Percentiles rank a stretch among this genome's conserved stretches.
Conservation (phyloP, 2,329 filamentous ascomycete species). For the Cadophora gregata region DNA sequence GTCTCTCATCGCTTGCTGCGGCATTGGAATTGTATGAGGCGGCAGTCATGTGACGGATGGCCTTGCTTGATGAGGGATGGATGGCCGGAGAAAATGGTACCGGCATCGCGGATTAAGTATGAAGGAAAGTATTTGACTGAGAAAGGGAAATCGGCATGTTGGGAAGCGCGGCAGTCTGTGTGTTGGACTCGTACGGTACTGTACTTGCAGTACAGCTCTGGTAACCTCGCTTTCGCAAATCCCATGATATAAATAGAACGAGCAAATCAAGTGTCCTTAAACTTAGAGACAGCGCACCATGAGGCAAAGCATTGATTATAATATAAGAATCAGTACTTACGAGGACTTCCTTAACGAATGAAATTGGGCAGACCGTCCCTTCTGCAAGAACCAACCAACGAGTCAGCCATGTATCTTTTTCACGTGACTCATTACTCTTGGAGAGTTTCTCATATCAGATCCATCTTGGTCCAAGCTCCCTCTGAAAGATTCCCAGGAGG, state of each 20-base stretch:
- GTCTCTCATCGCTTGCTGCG: constrained; percentile 16
- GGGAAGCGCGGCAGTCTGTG: too few relatives aligned
- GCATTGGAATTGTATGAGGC: neutral
- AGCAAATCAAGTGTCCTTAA: neutral
- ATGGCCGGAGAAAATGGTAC: neutral
- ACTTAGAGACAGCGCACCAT: neutral
- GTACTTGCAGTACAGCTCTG: too few relatives aligned
- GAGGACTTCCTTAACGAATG: constrained; percentile 82
- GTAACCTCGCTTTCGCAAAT: neutral
- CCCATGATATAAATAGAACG: neutral
- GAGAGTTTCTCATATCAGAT: neutral
- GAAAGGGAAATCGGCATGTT: neutral
- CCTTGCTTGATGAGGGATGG: neutral
- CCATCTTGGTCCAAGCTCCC: too few relatives aligned
- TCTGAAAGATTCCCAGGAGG: neutral
- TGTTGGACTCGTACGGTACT: too few relatives aligned
- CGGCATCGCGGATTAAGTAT: neutral
- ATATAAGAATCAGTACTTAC: constrained; percentile 59
- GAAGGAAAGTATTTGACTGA: neutral
- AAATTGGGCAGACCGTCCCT: constrained; percentile 83
- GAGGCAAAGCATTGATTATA: neutral
- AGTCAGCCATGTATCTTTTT: constrained; percentile 29
- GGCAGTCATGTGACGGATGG: constrained; percentile 4
- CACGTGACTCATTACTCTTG: constrained; percentile 28
- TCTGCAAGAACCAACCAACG: constrained; percentile 54